Evolutionary conservation across 2,329 filamentous ascomycete genomes (phyloP).

Genomic region (Phialocephala sp.): DNA sequence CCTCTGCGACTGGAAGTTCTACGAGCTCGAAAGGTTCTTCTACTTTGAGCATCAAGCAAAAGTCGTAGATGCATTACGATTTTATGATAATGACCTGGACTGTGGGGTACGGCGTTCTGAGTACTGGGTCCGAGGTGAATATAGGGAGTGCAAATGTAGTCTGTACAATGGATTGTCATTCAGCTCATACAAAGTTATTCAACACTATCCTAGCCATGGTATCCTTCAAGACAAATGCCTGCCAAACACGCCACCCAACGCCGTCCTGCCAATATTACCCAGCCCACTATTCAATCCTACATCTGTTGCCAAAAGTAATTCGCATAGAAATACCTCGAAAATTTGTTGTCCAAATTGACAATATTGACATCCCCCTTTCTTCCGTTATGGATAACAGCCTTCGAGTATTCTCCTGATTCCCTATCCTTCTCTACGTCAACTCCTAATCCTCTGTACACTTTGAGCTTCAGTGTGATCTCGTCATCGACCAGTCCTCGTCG

Average conservation of each 20-base stretch:
- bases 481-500: constrained; percentile 59
- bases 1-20: constrained; percentile 31
- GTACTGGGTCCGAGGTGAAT: neutral
- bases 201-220: constrained; percentile 9
- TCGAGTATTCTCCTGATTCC: constrained; percentile 78
- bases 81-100: neutral
- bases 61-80: constrained; percentile 18
- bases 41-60: constrained; percentile 38
- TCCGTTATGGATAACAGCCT: constrained; percentile 84
- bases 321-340: constrained; percentile 89
- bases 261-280: neutral
- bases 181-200: neutral
- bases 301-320: constrained; percentile 96
- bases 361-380: constrained; percentile 92
- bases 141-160: neutral
- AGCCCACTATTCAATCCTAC: constrained; percentile 47
- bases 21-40: constrained; percentile 37
- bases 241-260: constrained; percentile 10
- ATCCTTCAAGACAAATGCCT: constrained; percentile 3
- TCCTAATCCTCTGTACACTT: constrained; percentile 88
- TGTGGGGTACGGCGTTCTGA: neutral
- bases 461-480: constrained; percentile 76
- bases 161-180: constrained; percentile 4
- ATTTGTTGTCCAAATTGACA: constrained; percentile 91
- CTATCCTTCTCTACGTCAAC: constrained; percentile 81